These are phyloP conservation scores for Diutina ranongensis DNA, from an alignment of 1,139 yeast genomes.

Conservation along the genomic window DNA sequence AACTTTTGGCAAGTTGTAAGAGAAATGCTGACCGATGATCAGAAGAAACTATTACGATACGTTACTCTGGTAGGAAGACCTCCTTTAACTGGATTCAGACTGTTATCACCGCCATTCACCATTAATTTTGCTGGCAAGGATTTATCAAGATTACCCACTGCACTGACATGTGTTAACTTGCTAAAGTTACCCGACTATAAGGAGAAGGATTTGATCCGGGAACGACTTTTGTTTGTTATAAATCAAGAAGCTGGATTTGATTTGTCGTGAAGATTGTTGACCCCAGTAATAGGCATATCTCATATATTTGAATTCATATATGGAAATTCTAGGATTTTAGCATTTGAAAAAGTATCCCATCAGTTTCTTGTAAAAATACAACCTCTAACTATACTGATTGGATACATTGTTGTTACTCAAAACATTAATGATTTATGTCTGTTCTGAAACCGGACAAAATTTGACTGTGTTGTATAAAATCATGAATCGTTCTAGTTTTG, in stretches of 20 bases:
- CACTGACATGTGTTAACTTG: slow-evolving; percentile 86
- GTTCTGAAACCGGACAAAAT: no score
- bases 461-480: no score
- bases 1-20: slow-evolving; percentile 68
- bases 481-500: no score
- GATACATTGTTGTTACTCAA: no score
- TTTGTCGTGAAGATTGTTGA: slow-evolving; percentile 23
- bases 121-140: slow-evolving; percentile 60
- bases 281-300: no score
- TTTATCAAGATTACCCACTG: slow-evolving; percentile 59
- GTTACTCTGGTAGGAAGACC: slow-evolving; percentile 90
- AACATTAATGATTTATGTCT: no score
- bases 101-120: slow-evolving; percentile 69
- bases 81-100: slow-evolving; percentile 76
- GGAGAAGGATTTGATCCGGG: slow-evolving; percentile 42
- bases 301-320: no score
- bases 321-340: no score
- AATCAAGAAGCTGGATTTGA: slow-evolving; percentile 81
- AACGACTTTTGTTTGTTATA: slow-evolving; percentile 67
- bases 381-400: no score
- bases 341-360: no score
- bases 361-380: no score
- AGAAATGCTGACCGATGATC: slow-evolving; percentile 54
- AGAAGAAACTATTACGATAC: slow-evolving; percentile 59
- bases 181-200: slow-evolving; percentile 76